phyloP scores from a whole-genome alignment of 2,329 filamentous ascomycete genomes.

The Alternaria incomplexa region DNA sequence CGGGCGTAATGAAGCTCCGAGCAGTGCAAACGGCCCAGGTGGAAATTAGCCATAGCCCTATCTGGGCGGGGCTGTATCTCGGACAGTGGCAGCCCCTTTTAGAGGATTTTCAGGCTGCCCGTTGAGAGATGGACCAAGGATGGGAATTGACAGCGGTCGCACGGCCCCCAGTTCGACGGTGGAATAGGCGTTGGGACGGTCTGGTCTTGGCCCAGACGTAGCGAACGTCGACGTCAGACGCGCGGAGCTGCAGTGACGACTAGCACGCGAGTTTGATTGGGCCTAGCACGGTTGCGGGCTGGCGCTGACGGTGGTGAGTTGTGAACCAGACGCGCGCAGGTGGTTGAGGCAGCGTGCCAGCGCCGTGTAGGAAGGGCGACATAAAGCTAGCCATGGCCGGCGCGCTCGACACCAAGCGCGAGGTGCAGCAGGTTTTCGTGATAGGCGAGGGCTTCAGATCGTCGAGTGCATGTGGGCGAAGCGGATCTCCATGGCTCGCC shows the following conservation, averaged over 20 bases:
- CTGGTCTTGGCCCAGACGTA: constrained; percentile 20
- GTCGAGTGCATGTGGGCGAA: constrained; percentile 6
- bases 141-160: constrained; percentile 28
- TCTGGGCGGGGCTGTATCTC: constrained; percentile 16
- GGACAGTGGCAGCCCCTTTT: constrained; percentile 17
- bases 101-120: constrained; percentile 26
- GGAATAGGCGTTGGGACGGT: constrained; percentile 18
- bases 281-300: not conserved
- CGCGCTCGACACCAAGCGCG: not conserved
- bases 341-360: not conserved
- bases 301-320: constrained; percentile 15
- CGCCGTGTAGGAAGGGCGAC: not conserved
- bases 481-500: constrained; percentile 15
- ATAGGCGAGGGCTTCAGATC: constrained; percentile 7
- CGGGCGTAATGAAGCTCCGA: constrained; percentile 8
- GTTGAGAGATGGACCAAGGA: constrained; percentile 25
- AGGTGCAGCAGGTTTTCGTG: constrained; percentile 4
- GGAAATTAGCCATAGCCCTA: constrained; percentile 8
- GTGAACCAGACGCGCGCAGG: not conserved
- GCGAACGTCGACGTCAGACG: constrained; percentile 35
- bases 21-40: not conserved
- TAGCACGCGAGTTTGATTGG: not conserved
- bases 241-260: constrained; percentile 21
- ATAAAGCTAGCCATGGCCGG: not conserved
- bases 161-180: constrained; percentile 22